These are phyloP conservation scores for Aureobasidium leucospermi DNA, from an alignment of 2,329 filamentous ascomycete species.

Conservation along the genomic window DNA sequence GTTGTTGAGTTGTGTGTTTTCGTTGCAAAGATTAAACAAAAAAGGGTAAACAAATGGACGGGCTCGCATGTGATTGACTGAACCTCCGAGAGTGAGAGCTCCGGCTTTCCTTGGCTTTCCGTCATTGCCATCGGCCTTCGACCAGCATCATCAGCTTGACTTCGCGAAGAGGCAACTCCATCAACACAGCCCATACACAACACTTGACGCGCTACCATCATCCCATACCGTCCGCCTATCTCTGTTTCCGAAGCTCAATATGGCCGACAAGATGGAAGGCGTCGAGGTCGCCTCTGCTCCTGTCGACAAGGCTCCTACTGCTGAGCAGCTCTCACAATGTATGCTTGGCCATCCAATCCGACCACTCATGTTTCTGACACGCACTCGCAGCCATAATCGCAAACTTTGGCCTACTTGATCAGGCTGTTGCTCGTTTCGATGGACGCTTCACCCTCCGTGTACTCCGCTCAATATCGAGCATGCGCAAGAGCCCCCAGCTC, in stretches of 20 bases:
- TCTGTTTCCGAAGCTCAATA: slow-evolving; percentile 21
- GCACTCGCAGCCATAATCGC: slow-evolving; percentile 71
- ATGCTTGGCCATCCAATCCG: not conserved
- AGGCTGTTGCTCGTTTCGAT: slow-evolving; percentile 88
- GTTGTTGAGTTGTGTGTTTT: not conserved
- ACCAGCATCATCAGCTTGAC: slow-evolving; percentile 6
- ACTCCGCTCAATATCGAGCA: slow-evolving; percentile 87
- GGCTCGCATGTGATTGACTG: slow-evolving; percentile 12
- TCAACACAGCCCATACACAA: slow-evolving; percentile 12
- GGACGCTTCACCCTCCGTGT: slow-evolving; percentile 90
- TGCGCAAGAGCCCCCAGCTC: slow-evolving; percentile 66
- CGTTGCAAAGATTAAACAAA: not conserved
- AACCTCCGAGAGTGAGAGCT: not conserved
- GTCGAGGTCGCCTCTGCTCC: slow-evolving; percentile 27
- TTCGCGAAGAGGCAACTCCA: slow-evolving; percentile 14
- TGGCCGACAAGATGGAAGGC: slow-evolving; percentile 47
- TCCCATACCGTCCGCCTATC: slow-evolving; percentile 1
- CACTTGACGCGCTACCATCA: slow-evolving; percentile 9
- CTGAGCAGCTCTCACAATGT: slow-evolving; percentile 15
- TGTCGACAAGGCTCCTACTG: slow-evolving; percentile 13
- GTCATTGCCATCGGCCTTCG: slow-evolving; percentile 3
- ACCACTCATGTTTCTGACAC: slow-evolving; percentile 1
- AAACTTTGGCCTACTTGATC: slow-evolving; percentile 87
- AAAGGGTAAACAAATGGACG: slow-evolving; percentile 7
- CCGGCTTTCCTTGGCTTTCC: slow-evolving; percentile 9